Conservation (phyloP, 805 yeast species). For the Ogataea corticis region DNA sequence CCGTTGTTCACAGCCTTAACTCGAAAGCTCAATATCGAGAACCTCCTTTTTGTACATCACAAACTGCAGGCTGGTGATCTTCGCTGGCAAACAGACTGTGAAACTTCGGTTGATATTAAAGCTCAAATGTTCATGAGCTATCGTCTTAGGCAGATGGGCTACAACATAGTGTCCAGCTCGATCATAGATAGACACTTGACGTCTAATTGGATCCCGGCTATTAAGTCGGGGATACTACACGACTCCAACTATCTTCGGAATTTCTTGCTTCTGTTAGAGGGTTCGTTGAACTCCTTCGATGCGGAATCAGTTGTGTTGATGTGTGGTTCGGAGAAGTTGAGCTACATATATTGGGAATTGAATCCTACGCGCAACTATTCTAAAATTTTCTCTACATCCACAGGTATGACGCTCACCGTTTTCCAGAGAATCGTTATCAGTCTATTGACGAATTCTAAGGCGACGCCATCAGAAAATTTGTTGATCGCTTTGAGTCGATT, state of each 20-base stretch:
- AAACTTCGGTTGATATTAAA: conserved; percentile 15
- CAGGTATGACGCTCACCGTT: no score
- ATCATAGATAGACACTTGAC: conserved; percentile 17
- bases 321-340: conserved; percentile 14
- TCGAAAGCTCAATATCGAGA: conserved; percentile 20
- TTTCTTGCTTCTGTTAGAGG: conserved; percentile 20
- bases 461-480: background rate
- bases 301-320: conserved; percentile 15
- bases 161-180: conserved; percentile 14
- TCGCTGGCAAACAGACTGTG: conserved; percentile 9
- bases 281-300: conserved; percentile 8
- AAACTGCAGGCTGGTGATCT: conserved; percentile 8
- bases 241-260: conserved; percentile 20
- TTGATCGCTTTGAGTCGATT: background rate
- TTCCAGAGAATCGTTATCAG: background rate
- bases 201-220: conserved; percentile 25
- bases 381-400: background rate
- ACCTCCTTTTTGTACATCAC: conserved; percentile 14
- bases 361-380: conserved; percentile 12
- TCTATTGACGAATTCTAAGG: background rate
- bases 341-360: conserved; percentile 30
- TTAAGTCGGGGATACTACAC: conserved; percentile 6
- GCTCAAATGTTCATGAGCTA: conserved; percentile 25
- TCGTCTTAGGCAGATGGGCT: conserved; percentile 23
- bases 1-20: conserved; percentile 18